A percentile compares a stretch with the other conserved stretches of the same genome.
Conservation (phyloP, 768 basidiomycete genomes). For the Hebeloma cylindrosporum region DNA sequence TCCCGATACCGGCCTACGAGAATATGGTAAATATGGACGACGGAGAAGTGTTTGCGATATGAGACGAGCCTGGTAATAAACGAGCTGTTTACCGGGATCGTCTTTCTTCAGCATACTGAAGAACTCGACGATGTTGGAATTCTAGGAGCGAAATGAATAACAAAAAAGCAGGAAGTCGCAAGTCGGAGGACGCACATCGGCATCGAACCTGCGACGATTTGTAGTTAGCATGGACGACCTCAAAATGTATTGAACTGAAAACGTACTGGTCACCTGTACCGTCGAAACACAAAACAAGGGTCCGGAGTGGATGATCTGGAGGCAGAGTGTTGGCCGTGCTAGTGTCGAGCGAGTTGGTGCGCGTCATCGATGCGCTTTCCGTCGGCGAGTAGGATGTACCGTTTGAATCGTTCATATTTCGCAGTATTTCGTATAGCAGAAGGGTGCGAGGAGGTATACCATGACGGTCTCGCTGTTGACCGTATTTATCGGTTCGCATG, state of each 20-base stretch:
- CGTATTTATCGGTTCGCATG: too few relatives aligned
- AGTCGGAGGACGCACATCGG: slow-evolving; percentile 15
- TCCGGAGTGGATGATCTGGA: slow-evolving; percentile 20
- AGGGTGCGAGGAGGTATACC: too few relatives aligned
- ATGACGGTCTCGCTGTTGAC: too few relatives aligned
- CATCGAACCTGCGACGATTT: slow-evolving; percentile 22
- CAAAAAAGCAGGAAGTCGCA: neutral
- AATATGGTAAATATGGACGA: neutral
- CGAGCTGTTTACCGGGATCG: slow-evolving; percentile 32
- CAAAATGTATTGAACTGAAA: neutral
- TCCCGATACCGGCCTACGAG: slow-evolving; percentile 52
- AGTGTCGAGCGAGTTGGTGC: too few relatives aligned
- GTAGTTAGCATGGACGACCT: too few relatives aligned
- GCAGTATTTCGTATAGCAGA: too few relatives aligned
- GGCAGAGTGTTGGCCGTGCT: slow-evolving; percentile 6
- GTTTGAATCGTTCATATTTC: too few relatives aligned
- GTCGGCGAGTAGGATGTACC: too few relatives aligned
- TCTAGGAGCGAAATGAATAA: slow-evolving; percentile 24
- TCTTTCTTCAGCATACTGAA: slow-evolving; percentile 39
- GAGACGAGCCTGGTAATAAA: slow-evolving; percentile 34
- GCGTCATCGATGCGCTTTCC: too few relatives aligned
- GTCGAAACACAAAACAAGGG: slow-evolving; percentile 63
- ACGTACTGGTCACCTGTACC: slow-evolving; percentile 46
- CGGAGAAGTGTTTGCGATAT: neutral
- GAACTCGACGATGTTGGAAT: slow-evolving; percentile 41